Conservation (phyloP, 805 yeast species). For the Tetrapisispora fleetii region DNA sequence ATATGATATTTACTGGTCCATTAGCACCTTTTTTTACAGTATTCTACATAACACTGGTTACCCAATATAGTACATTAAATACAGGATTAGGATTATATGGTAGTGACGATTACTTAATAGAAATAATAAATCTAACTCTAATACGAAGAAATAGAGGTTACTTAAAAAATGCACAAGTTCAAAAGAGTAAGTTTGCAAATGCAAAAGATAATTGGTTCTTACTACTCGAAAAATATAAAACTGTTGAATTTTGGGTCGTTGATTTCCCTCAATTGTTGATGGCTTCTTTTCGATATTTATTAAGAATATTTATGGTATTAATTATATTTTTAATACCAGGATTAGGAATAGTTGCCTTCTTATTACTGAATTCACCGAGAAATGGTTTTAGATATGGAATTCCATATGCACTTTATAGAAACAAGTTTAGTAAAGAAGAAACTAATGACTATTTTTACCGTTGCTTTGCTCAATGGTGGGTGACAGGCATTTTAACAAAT, state of each 20-base stretch:
- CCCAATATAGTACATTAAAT: not conserved
- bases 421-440: not conserved
- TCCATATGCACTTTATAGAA: not conserved
- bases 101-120: not conserved
- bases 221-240: not conserved
- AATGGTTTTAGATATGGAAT: not conserved
- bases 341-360: not conserved
- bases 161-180: not conserved
- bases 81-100: not conserved
- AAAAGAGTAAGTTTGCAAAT: not conserved
- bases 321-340: not conserved
- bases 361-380: not conserved
- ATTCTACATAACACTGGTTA: conserved; percentile 1
- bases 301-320: not conserved
- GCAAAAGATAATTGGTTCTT: not conserved
- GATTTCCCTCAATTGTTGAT: not conserved
- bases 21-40: not conserved
- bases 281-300: no score
- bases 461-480: conserved; percentile 2
- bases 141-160: conserved; percentile 2
- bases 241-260: conserved; percentile 1
- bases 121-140: not conserved
- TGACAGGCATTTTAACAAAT: not conserved
- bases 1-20: conserved; percentile 1
- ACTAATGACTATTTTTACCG: not conserved